A percentile compares a stretch with the other conserved stretches of the same genome.
Conservation (phyloP, 208 protist species). For the Angomonas ambiguus region DNA sequence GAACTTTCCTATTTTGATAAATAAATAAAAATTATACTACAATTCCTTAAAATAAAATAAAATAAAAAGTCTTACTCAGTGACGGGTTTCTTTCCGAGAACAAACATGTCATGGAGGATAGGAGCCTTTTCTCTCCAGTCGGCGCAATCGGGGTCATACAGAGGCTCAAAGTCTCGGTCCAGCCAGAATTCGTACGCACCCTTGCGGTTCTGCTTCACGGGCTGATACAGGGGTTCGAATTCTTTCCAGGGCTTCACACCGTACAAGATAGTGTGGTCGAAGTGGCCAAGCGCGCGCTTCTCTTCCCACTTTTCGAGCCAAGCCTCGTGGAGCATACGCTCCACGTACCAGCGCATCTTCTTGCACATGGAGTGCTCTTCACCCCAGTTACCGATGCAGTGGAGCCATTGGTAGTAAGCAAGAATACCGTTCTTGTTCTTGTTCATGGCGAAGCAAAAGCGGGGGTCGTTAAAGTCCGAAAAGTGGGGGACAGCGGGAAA, state of each 20-base stretch:
- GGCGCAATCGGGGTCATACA: conserved; percentile 68
- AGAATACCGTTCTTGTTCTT: conserved; percentile 89
- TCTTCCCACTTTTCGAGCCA: conserved; percentile 90
- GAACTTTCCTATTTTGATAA: not conserved
- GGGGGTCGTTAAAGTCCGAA: conserved; percentile 82
- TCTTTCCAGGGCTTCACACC: conserved; percentile 87
- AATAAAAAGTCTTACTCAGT: conserved; percentile 12
- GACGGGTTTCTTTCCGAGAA: conserved; percentile 87
- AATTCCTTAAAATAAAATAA: not conserved
- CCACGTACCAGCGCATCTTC: conserved; percentile 89
- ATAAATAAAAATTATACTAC: conserved; percentile 6
- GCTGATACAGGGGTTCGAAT: conserved; percentile 87
- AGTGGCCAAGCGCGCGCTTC: conserved; percentile 84
- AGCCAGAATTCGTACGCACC: conserved; percentile 89
- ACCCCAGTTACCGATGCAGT: conserved; percentile 90
- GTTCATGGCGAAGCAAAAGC: conserved; percentile 60
- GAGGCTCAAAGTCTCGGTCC: conserved; percentile 78
- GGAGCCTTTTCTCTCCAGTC: conserved; percentile 84
- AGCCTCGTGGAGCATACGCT: conserved; percentile 85
- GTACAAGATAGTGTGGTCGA: conserved; percentile 84
- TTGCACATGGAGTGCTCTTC: conserved; percentile 91
- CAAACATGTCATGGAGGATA: conserved; percentile 86
- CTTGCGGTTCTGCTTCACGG: conserved; percentile 86
- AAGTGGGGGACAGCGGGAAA: conserved; percentile 77
- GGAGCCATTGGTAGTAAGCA: conserved; percentile 88